Evolutionary conservation across 2,329 filamentous ascomycete species (phyloP).

Genomic region (Torrubiella hemipterigena): DNA sequence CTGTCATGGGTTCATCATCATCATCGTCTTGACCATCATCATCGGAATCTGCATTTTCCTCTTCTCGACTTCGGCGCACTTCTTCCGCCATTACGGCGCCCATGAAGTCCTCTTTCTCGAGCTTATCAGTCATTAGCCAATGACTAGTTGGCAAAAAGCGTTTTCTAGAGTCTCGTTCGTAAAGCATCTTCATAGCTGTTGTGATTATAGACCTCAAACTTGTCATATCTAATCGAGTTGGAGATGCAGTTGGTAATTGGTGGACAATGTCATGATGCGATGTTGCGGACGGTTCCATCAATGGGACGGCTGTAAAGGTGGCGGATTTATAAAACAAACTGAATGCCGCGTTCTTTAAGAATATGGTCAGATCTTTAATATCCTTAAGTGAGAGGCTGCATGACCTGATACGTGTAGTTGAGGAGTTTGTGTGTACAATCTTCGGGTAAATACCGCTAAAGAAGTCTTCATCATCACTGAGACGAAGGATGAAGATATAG

Average conservation of each 20-base stretch:
- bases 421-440: conserved; percentile 23
- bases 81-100: conserved; percentile 80
- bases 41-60: conserved; percentile 22
- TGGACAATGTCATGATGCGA: conserved; percentile 5
- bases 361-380: conserved; percentile 62
- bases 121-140: conserved; percentile 84
- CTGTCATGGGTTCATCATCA: conserved; percentile 17
- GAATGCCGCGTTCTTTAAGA: conserved; percentile 86
- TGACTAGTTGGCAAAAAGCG: conserved; percentile 73
- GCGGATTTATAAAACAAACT: conserved; percentile 74
- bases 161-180: conserved; percentile 83
- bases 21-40: conserved; percentile 16
- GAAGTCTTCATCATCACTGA: conserved; percentile 96
- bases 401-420: conserved; percentile 36
- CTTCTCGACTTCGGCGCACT: conserved; percentile 55
- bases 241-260: conserved; percentile 10
- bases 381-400: conserved; percentile 62
- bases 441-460: conserved; percentile 45
- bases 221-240: conserved; percentile 48
- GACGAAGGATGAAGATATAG: conserved; percentile 81
- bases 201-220: conserved; percentile 74
- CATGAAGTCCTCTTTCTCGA: conserved; percentile 85
- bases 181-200: conserved; percentile 72
- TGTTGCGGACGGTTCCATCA: conserved; percentile 10
- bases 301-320: conserved; percentile 33